Evolutionary conservation across 2,329 filamentous ascomycete genomes (phyloP).

Genomic region (Cadophora sp.): DNA sequence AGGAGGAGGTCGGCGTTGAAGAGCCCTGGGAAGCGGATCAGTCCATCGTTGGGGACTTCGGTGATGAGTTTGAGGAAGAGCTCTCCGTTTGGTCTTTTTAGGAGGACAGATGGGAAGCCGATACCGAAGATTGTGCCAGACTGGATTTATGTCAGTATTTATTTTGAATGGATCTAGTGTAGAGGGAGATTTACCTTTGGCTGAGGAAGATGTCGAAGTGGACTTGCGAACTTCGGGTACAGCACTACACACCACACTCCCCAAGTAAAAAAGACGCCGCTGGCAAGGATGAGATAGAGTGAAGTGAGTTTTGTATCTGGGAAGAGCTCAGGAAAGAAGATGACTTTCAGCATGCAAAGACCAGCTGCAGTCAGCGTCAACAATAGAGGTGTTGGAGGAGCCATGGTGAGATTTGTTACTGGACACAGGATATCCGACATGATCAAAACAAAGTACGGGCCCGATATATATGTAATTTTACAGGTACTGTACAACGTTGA

Average conservation of each 20-base stretch:
- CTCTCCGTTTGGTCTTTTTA: conserved; percentile 28
- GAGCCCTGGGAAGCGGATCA: conserved; percentile 68
- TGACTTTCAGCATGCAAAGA: conserved; percentile 28
- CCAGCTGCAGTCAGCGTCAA: conserved; percentile 25
- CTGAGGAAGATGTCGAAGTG: conserved; percentile 33
- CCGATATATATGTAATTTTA: neutral
- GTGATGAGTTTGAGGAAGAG: conserved; percentile 50
- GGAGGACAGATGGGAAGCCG: conserved; percentile 23
- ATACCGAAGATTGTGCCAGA: conserved; percentile 25
- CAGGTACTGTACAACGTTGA: neutral
- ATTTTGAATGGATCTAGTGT: neutral
- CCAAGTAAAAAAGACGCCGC: conserved; percentile 28
- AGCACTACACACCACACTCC: conserved; percentile 31
- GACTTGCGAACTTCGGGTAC: conserved; percentile 36
- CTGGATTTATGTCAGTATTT: conserved; percentile 16
- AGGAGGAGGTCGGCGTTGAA: conserved; percentile 67
- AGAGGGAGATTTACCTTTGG: conserved; percentile 31
- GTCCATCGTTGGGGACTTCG: conserved; percentile 67
- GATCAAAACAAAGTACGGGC: neutral
- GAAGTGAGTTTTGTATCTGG: conserved; percentile 30
- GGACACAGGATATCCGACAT: neutral
- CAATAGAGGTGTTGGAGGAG: conserved; percentile 24
- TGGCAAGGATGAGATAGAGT: conserved; percentile 24
- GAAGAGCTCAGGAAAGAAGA: conserved; percentile 33
- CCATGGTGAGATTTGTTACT: conserved; percentile 19